phyloP scores from a whole-genome alignment of 768 basidiomycete species.

The Mycena chlorophos region DNA sequence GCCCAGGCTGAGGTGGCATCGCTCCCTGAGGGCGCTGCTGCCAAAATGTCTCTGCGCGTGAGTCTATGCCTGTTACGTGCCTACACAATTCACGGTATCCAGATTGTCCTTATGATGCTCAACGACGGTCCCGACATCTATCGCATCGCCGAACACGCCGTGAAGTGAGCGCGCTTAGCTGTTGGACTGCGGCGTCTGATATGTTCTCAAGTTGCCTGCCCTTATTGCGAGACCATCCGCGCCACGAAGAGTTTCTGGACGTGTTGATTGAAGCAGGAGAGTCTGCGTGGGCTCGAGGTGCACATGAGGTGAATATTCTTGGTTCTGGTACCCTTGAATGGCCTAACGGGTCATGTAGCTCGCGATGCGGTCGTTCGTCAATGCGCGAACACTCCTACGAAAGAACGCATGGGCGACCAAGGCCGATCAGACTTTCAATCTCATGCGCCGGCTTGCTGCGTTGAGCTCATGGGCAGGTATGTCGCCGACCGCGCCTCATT shows the following conservation, averaged over 20 bases:
- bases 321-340: not conserved
- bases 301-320: conserved; percentile 58
- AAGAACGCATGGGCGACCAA: conserved; percentile 55
- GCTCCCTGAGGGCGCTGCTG: conserved; percentile 48
- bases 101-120: conserved; percentile 75
- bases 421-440: conserved; percentile 47
- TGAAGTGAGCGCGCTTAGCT: conserved; percentile 40
- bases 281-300: conserved; percentile 69
- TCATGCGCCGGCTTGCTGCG: conserved; percentile 63
- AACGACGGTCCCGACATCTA: conserved; percentile 65
- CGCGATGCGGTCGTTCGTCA: conserved; percentile 61
- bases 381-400: conserved; percentile 55
- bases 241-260: conserved; percentile 59
- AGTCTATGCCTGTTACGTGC: conserved; percentile 4
- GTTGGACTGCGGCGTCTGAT: not conserved
- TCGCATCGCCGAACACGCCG: conserved; percentile 69
- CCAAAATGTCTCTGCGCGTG: conserved; percentile 73
- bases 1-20: conserved; percentile 59
- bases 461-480: conserved; percentile 60
- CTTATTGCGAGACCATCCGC: conserved; percentile 59
- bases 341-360: conserved; percentile 38
- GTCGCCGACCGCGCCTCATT: not conserved
- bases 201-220: conserved; percentile 51
- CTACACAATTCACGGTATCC: not conserved
- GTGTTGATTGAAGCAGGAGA: conserved; percentile 69